These are phyloP conservation scores for Trypanosoma brucei DNA, from an alignment of 208 protist species.

Conservation along the genomic window DNA sequence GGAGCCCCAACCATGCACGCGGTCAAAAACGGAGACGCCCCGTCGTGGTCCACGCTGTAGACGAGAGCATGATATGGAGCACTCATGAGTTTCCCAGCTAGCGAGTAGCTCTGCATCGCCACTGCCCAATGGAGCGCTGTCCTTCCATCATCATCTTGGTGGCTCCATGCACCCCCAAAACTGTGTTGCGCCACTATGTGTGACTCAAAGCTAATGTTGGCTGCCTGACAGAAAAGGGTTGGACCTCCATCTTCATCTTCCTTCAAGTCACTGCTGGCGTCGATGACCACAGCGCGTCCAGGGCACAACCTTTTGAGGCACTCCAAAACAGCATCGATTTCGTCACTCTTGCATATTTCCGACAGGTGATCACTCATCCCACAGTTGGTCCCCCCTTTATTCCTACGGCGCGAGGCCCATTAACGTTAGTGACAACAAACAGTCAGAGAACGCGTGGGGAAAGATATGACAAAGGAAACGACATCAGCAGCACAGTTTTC, in stretches of 20 bases:
- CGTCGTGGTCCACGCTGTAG: constrained; percentile 67
- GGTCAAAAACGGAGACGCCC: constrained; percentile 67
- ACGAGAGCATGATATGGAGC: constrained; percentile 55
- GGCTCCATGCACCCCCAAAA: constrained; percentile 55
- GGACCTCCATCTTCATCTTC: constrained; percentile 3
- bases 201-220: constrained; percentile 1
- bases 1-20: constrained; percentile 75
- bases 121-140: constrained; percentile 88
- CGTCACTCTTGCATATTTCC: constrained; percentile 55
- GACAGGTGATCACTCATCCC: constrained; percentile 49
- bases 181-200: constrained; percentile 20
- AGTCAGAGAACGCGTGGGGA: no score
- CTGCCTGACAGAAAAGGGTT: background rate
- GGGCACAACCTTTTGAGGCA: constrained; percentile 38
- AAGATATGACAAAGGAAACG: no score
- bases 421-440: no score
- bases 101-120: constrained; percentile 64
- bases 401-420: no score
- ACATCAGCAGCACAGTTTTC: no score
- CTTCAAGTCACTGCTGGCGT: background rate
- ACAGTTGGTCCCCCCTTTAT: background rate
- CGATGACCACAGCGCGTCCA: background rate
- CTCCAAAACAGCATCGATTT: constrained; percentile 45
- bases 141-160: constrained; percentile 80
- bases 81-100: constrained; percentile 56